Conservation (phyloP, 805 yeast species). For the Suhomyces xylopsoci region DNA sequence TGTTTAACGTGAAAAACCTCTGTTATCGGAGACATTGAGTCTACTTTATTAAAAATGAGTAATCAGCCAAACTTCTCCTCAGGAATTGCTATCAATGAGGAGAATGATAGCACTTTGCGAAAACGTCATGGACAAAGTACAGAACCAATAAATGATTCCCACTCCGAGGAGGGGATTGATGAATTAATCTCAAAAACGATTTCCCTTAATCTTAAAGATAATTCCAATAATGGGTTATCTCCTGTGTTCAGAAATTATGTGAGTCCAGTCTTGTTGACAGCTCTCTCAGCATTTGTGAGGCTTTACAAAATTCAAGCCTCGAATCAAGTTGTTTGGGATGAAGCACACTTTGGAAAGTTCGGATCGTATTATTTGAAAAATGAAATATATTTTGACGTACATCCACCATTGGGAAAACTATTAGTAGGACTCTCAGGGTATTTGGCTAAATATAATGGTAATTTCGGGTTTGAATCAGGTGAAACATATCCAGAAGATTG, state of each 20-base stretch:
- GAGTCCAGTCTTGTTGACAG: conserved; percentile 9
- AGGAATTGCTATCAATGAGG: neutral
- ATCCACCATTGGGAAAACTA: conserved; percentile 85
- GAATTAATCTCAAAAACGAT: conserved; percentile 12
- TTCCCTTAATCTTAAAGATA: conserved; percentile 8
- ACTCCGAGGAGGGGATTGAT: conserved; percentile 6
- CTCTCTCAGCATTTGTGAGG: conserved; percentile 37
- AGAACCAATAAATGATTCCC: neutral
- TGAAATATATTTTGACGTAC: conserved; percentile 83
- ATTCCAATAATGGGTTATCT: neutral
- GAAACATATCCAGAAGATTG: conserved; percentile 57
- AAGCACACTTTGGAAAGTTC: conserved; percentile 85
- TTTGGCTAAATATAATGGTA: conserved; percentile 77
- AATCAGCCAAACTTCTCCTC: neutral
- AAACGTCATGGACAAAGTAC: neutral
- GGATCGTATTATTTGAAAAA: conserved; percentile 77
- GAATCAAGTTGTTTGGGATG: conserved; percentile 78
- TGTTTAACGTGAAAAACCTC: neutral
- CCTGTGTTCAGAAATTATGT: conserved; percentile 1
- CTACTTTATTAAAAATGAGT: neutral
- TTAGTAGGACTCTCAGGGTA: conserved; percentile 75
- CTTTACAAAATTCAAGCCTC: conserved; percentile 56
- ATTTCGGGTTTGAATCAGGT: conserved; percentile 73
- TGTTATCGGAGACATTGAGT: neutral
- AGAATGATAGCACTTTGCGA: neutral